phyloP scores from a whole-genome alignment of 164 flowering plant species.

The Berberis thunbergii region DNA sequence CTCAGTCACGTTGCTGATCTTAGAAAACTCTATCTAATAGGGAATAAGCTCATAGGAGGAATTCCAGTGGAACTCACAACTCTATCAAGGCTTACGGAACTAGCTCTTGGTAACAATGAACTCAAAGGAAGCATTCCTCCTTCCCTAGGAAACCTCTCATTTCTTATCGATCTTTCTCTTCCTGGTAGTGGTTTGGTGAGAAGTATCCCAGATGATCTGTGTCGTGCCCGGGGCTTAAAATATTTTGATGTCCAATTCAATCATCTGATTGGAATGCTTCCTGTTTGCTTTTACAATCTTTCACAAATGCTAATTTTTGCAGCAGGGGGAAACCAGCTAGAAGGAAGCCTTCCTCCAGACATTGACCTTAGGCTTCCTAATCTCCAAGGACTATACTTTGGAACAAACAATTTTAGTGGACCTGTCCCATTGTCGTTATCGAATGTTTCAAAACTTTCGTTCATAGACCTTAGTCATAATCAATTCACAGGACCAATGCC shows the following conservation, averaged over 20 bases:
- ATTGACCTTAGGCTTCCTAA: slow-evolving; percentile 3
- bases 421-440: background rate
- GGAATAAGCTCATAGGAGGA: slow-evolving; percentile 2
- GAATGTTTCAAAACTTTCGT: background rate
- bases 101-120: background rate
- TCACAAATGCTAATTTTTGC: background rate
- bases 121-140: slow-evolving; percentile 5
- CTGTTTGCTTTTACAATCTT: slow-evolving; percentile 3
- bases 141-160: slow-evolving; percentile 10
- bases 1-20: slow-evolving; percentile 1
- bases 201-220: slow-evolving; percentile 2
- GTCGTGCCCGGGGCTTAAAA: background rate
- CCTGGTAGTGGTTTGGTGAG: background rate
- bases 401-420: background rate
- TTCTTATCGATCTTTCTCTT: background rate
- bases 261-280: slow-evolving; percentile 4
- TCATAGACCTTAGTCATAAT: background rate
- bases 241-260: background rate
- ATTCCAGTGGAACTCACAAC: slow-evolving; percentile 1
- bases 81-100: background rate
- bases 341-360: background rate
- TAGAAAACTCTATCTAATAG: background rate
- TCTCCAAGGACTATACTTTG: background rate
- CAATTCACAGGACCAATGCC: background rate
- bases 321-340: background rate